Evolutionary conservation across 1,139 yeast genomes (phyloP), one percentile per base, ranked within the genome.

Genomic region (Yamadazyma siamensis): DNA sequence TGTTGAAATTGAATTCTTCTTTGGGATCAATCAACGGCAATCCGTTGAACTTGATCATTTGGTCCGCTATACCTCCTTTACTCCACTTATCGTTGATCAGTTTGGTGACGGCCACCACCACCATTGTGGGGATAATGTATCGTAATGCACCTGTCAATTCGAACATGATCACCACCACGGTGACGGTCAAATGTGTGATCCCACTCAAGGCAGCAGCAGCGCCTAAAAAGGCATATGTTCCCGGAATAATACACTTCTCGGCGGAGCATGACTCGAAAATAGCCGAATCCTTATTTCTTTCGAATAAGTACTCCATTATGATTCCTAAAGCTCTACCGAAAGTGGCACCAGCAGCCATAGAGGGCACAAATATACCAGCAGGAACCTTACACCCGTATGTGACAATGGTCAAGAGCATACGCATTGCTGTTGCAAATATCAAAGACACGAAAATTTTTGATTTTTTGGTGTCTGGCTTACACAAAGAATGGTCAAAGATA

Each of bases 151-250:
- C 97, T 0, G 97, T 91, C 32, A 91, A 65, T 56, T 94, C 99
- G 60, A 91, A 88, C 91, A 94, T 84, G 26, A 94, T 83, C 6
- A 94, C 91, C 1, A 88, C 98, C 8, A 91, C 95, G 0, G 97
- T 81, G 3, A 91, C 84, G 0, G 96, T 88, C 41, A 94, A 63
- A 45, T 91, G 86, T 0, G 98, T 91, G 13, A 88, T 87, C 4
- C 98, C 98, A 52, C 95, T 81, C 28, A 94, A 66, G 0, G 96
- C 88, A 2, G 97, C 94, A 1, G 94, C 97, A 0, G 98, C 97
- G 2, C 98, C 99, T n/a, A 94, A 71, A 38, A 94, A 81, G 0
- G 98, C 95, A 56, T 89, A 91, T 0, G 94, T 87, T 0, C 96
- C 97, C 0, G 96, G 94, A 2, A 89, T 85, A 14, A 89, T 75